Evolutionary conservation across 140 eudicot genomes (phyloP), one percentile per base, ranked within the genome.

Genomic region (Erigeron philadelphicus): DNA sequence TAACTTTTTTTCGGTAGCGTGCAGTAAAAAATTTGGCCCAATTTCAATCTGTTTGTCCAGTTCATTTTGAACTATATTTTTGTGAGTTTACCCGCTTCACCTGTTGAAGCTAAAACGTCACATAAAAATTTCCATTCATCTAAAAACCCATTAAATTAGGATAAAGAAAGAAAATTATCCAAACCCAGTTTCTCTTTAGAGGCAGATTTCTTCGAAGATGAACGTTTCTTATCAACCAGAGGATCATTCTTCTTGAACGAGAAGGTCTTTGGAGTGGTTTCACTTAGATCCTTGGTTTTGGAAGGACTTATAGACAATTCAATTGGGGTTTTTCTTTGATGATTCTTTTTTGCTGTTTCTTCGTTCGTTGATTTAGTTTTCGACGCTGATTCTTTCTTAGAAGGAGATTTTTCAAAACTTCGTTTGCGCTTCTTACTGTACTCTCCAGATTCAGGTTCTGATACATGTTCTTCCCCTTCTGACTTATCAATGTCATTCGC

Each of bases 181-280:
- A 47, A 48, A 84, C 95, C 96, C 49, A 79, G 55, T 68, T 82
- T 89, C 80, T 89, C 95, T 78, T 80, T 89, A 40, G 90, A 77
- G 67, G 86, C 61, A 41, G 96, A 75, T 70, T 77, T 84, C 76
- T 78, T 88, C 10, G 85, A 70, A 54, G 87, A 66, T 42, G 87
- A 64, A 46, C 95, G 67, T 86, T 89, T 88, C 77, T 81, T 94
- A 58, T 86, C 79, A 1, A 50, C 76, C 66, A 59, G 76, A n/a
- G 81, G 80, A 67, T 55, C 74, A 60, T 86, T 89, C 85, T 83
- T 88, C 85, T 84, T 90, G 80, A 82, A 79, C n/a, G 95, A 81
- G 58, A 84, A 81, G 5, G 81, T 86, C 81, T 79, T 88, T 6
- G 92, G 80, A 55, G 76, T 80, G 16, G 76, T 67, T 44, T 79